These are phyloP conservation scores for Oidiodendron maius DNA, from an alignment of 495 filamentous ascomycete genomes.

Conservation along the genomic window DNA sequence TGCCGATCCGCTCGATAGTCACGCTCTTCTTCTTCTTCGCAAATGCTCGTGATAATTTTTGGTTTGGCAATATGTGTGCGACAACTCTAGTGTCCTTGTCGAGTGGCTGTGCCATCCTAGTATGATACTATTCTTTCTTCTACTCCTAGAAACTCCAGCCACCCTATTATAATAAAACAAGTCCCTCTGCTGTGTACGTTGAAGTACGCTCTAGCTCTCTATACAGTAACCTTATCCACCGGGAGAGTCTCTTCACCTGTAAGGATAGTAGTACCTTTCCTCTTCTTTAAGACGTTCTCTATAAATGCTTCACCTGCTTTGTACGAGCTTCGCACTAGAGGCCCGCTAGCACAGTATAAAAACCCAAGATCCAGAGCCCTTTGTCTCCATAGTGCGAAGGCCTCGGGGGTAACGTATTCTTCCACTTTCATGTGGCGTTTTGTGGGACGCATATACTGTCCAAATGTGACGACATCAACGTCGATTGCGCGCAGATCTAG, in stretches of 20 bases:
- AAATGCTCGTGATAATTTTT: too few relatives aligned
- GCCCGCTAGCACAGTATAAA: slow-evolving; percentile 90
- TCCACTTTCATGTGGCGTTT: slow-evolving; percentile 96
- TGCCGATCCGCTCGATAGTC: too few relatives aligned
- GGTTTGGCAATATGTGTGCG: too few relatives aligned
- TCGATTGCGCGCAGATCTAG: slow-evolving; percentile 66
- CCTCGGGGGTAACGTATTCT: slow-evolving; percentile 84
- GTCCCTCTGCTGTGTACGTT: too few relatives aligned
- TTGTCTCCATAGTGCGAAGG: slow-evolving; percentile 86
- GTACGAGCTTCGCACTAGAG: slow-evolving; percentile 87
- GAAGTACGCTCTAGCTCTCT: too few relatives aligned
- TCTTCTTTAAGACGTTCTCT: slow-evolving; percentile 93
- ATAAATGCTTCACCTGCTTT: slow-evolving; percentile 98
- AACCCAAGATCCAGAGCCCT: slow-evolving; percentile 93
- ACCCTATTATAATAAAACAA: too few relatives aligned
- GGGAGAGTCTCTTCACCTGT: slow-evolving; percentile 14
- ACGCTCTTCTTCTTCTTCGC: too few relatives aligned
- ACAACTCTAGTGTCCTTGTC: too few relatives aligned
- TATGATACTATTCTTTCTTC: too few relatives aligned
- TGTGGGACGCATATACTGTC: slow-evolving; percentile 98
- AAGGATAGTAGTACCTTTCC: slow-evolving; percentile 28
- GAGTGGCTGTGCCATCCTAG: too few relatives aligned
- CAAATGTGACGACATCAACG: slow-evolving; percentile 95
- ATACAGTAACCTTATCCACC: too few relatives aligned
- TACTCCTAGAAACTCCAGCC: too few relatives aligned